Conservation (phyloP, 495 filamentous ascomycete species). For the Cairneyella variabilis region DNA sequence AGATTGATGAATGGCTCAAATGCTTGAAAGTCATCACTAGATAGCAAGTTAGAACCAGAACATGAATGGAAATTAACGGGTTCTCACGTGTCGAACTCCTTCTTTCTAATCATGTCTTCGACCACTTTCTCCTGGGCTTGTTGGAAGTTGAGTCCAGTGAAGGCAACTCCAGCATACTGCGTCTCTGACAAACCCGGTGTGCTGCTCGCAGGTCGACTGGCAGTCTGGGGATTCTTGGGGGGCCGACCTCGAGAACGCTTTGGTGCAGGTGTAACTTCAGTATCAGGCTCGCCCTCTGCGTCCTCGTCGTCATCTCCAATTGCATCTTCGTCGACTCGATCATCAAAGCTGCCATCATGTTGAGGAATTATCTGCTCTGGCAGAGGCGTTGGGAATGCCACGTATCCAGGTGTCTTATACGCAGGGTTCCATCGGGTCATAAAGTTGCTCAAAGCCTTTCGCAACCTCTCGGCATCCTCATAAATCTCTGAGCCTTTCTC, state of each 20-base stretch:
- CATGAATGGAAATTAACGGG: neutral
- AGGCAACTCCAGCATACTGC: constrained; percentile 46
- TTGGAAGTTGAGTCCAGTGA: constrained; percentile 66
- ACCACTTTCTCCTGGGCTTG: constrained; percentile 80
- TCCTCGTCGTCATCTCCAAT: constrained; percentile 26
- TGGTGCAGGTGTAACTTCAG: constrained; percentile 27
- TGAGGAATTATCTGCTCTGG: constrained; percentile 29
- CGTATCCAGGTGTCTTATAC: constrained; percentile 58
- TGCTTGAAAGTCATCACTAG: constrained; percentile 46
- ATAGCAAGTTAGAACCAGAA: constrained; percentile 36
- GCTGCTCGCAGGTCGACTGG: constrained; percentile 38
- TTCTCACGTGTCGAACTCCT: constrained; percentile 43
- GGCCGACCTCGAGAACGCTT: constrained; percentile 28
- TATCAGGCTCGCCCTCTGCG: constrained; percentile 32
- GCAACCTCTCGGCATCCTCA: constrained; percentile 70
- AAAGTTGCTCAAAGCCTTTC: constrained; percentile 69
- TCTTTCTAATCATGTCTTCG: constrained; percentile 58
- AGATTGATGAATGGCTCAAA: constrained; percentile 65
- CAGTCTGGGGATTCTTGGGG: constrained; percentile 22
- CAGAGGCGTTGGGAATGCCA: constrained; percentile 59
- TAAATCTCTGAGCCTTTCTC: constrained; percentile 59
- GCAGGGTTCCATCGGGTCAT: constrained; percentile 75
- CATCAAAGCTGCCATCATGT: neutral
- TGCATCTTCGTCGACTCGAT: neutral
- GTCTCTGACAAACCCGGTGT: constrained; percentile 33